phyloP scores from a whole-genome alignment of 1,284 basidiomycete genomes.

The Pseudozyma tsukubaensis region DNA sequence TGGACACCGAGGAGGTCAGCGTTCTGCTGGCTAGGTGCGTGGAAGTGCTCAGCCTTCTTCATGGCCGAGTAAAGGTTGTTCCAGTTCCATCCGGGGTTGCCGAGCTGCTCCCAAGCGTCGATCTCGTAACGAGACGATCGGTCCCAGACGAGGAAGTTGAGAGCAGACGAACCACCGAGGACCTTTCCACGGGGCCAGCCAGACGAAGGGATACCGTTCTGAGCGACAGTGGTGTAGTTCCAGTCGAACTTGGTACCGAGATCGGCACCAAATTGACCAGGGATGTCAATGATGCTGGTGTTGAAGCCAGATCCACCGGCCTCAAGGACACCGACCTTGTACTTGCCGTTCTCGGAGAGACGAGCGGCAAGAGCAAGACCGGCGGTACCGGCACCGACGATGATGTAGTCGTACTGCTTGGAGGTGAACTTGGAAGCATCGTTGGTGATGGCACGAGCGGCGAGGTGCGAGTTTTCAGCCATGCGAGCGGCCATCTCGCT shows the following conservation, averaged over 20 bases:
- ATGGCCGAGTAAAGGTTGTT: slow-evolving; percentile 69
- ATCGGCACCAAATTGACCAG: slow-evolving; percentile 58
- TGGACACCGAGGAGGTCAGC: slow-evolving; percentile 50
- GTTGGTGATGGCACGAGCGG: slow-evolving; percentile 44
- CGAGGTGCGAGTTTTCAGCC: slow-evolving; percentile 30
- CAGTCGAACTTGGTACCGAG: slow-evolving; percentile 54
- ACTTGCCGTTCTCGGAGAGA: slow-evolving; percentile 57
- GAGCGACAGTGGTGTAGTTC: slow-evolving; percentile 58
- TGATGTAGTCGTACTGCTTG: slow-evolving; percentile 65
- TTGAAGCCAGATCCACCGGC: slow-evolving; percentile 52
- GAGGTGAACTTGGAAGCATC: slow-evolving; percentile 33
- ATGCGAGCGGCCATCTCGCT: slow-evolving; percentile 42
- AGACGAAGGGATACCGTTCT: slow-evolving; percentile 39
- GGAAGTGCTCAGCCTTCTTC: slow-evolving; percentile 68
- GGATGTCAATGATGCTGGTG: slow-evolving; percentile 55
- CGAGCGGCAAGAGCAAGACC: slow-evolving; percentile 57
- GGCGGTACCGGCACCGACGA: slow-evolving; percentile 74
- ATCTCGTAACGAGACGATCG: slow-evolving; percentile 65
- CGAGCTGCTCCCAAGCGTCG: slow-evolving; percentile 63
- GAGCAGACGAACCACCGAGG: slow-evolving; percentile 66
- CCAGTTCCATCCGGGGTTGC: slow-evolving; percentile 67
- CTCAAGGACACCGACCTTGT: slow-evolving; percentile 63
- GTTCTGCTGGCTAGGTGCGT: slow-evolving; percentile 56
- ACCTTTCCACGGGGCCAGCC: slow-evolving; percentile 66
- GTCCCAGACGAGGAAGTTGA: slow-evolving; percentile 69